These are phyloP conservation scores for Caloboletus inedulis DNA, from an alignment of 1,284 basidiomycete species.

Conservation along the genomic window DNA sequence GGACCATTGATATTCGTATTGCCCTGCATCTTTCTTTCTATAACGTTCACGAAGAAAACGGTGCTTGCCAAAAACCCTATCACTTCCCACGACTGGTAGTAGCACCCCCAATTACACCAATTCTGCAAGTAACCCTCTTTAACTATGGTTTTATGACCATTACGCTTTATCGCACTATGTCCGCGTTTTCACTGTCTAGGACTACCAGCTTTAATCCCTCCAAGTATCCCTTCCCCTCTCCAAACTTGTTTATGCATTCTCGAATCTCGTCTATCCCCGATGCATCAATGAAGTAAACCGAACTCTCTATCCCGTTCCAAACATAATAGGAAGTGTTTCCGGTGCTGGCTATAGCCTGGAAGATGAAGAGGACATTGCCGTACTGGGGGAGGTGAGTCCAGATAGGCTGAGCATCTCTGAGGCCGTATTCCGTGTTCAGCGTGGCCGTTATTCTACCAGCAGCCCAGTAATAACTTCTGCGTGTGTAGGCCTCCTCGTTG, in stretches of 20 bases:
- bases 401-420: not conserved
- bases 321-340: not conserved
- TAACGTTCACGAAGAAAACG: no score
- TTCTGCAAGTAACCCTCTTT: no score
- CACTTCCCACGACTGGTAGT: no score
- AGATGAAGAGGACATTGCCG: conserved; percentile 4
- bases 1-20: no score
- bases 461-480: conserved; percentile 1
- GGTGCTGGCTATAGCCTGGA: not conserved
- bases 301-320: conserved; percentile 8
- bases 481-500: not conserved
- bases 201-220: not conserved
- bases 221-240: not conserved
- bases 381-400: not conserved
- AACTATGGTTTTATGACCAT: no score
- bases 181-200: not conserved
- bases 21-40: no score
- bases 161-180: not conserved
- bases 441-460: conserved; percentile 3
- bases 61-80: no score
- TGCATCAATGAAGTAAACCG: not conserved
- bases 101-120: no score
- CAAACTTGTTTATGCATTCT: not conserved
- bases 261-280: not conserved
- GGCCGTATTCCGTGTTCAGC: not conserved